Conservation (phyloP, 495 filamentous ascomycete genomes). For the Neurospora sp. region DNA sequence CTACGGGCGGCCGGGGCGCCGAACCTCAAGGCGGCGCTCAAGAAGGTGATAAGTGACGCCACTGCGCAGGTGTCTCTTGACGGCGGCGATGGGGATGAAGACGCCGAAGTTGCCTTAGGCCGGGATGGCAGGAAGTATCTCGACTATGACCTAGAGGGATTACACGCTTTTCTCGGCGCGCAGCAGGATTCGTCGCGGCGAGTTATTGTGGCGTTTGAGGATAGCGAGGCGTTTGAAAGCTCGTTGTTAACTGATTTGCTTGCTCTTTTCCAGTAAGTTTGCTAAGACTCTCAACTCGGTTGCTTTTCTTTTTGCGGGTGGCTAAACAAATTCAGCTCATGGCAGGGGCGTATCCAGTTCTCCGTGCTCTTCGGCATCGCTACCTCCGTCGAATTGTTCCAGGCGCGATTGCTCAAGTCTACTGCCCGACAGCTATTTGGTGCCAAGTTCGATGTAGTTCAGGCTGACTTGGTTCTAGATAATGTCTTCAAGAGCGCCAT, state of each 20-base stretch:
- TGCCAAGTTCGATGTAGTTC: slow-evolving; percentile 73
- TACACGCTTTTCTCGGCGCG: slow-evolving; percentile 52
- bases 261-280: slow-evolving; percentile 59
- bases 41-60: slow-evolving; percentile 65
- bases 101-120: slow-evolving; percentile 35
- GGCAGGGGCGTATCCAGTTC: slow-evolving; percentile 84
- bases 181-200: slow-evolving; percentile 45
- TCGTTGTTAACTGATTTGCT: slow-evolving; percentile 70
- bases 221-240: slow-evolving; percentile 87
- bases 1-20: slow-evolving; percentile 67
- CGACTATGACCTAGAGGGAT: slow-evolving; percentile 84
- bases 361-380: slow-evolving; percentile 80
- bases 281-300: neutral
- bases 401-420: slow-evolving; percentile 69
- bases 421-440: slow-evolving; percentile 63
- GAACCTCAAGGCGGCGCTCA: slow-evolving; percentile 76
- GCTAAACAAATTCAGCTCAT: slow-evolving; percentile 48
- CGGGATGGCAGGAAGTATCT: slow-evolving; percentile 59
- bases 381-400: slow-evolving; percentile 83
- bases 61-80: slow-evolving; percentile 3
- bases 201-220: slow-evolving; percentile 70
- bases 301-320: neutral
- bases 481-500: slow-evolving; percentile 65
- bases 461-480: slow-evolving; percentile 64
- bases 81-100: slow-evolving; percentile 38